phyloP scores from a whole-genome alignment of 1,139 yeast genomes.

The Debaryomyces fabryi region DNA sequence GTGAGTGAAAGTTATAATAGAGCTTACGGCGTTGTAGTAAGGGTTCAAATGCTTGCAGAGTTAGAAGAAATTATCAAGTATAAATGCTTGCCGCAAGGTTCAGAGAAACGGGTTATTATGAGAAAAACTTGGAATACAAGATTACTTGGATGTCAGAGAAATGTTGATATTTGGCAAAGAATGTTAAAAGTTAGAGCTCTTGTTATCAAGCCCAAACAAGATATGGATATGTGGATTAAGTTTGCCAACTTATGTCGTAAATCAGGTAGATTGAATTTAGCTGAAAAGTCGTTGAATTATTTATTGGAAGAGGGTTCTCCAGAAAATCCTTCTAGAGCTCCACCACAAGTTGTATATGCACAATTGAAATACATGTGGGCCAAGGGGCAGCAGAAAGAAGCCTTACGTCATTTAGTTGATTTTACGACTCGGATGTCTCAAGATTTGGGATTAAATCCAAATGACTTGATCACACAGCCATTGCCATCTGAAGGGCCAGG shows the following conservation, averaged over 20 bases:
- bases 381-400: constrained; percentile 85
- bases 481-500: constrained; percentile 77
- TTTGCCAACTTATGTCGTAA: constrained; percentile 95
- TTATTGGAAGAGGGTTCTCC: constrained; percentile 65
- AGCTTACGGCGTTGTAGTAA: constrained; percentile 94
- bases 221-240: constrained; percentile 97
- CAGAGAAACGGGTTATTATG: constrained; percentile 76
- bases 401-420: constrained; percentile 80
- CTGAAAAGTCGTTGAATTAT: constrained; percentile 86
- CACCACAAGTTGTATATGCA: constrained; percentile 96
- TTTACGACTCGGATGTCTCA: constrained; percentile 91
- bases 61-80: constrained; percentile 91
- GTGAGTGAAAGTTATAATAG: constrained; percentile 96
- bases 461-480: constrained; percentile 87
- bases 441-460: constrained; percentile 77
- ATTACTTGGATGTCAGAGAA: constrained; percentile 89
- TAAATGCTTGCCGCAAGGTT: constrained; percentile 79
- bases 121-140: constrained; percentile 94
- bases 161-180: constrained; percentile 98
- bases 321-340: constrained; percentile 74
- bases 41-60: constrained; percentile 97
- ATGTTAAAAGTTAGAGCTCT: constrained; percentile 91
- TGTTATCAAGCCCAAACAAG: constrained; percentile 93
- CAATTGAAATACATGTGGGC: constrained; percentile 98
- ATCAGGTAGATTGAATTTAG: constrained; percentile 87